Evolutionary conservation across 2,329 filamentous ascomycete species (phyloP), one percentile per base, ranked within the genome.

Genomic region (Lachnellula arida): DNA sequence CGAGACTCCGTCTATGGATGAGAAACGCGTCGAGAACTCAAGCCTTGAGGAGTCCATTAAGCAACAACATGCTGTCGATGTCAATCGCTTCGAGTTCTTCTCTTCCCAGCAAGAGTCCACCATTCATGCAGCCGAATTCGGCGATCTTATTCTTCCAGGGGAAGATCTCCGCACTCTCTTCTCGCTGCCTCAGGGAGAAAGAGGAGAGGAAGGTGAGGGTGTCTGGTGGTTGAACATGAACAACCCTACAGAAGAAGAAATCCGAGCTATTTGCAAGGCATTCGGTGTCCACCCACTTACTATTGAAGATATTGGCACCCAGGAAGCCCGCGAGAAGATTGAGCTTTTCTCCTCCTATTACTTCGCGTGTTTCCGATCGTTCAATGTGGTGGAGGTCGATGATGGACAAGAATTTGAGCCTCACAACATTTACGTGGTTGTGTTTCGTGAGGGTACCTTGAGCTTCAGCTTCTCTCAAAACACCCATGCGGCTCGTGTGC

Each of bases 171-270:
- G 90, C 34, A 91, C 91, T 55, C 82, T 99, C 11, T 99, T 99
- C 70, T 77, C 78, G 34, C 76, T 86, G 35, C 84, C 84, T 6
- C 84, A 86, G 63, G 78, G 85, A 37, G 82, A 86, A 64, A 78
- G 84, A 35, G 82, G 81, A 35, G 78, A 79, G 2, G 80, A 79
- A 51, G 79, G 80, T 32, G 82, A 85, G 59, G 93, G 93, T 66
- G 92, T 96, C n/a, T 99, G 93, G 92, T 99, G 94, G 94, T 80
- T 99, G 50, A 96, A 99, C 67, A 87, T 97, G 70, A 88, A 93
- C 70, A 91, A 89, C 64, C 91, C 93, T 1, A 92, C 87, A 1
- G 89, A 92, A 68, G 91, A 93, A 57, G 94, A 97, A 71, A 85
- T 96, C 19, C 85, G 86, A 44, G 87, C 87, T 32, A 87, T 99